Evolutionary conservation across 2,329 filamentous ascomycete genomes (phyloP), one percentile per base, ranked within the genome.

Genomic region (Phaeomoniella chlamydospora): DNA sequence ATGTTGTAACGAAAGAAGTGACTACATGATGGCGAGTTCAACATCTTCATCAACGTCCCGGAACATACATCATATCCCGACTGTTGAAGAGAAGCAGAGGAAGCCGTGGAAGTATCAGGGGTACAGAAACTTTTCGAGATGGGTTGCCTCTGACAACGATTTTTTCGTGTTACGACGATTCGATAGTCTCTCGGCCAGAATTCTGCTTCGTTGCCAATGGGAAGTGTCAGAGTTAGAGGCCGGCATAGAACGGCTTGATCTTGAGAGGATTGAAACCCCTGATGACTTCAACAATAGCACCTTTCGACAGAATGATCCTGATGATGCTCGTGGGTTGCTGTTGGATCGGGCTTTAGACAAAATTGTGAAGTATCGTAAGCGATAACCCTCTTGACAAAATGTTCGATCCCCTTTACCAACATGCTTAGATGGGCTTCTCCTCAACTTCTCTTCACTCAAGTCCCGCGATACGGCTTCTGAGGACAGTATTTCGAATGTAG

Each of bases 101-200:
- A 32, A 32, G 31, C 31, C 31, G 6, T 32, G 31, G 31, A 32
- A 32, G 16, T 42, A 41, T 26, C 34, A 44, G 10, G 52, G 52
- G 1, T 54, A 55, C 35, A 37, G 42, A 26, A 42, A 34, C 1
- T 49, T 52, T 29, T 49, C 43, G 17, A 39, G 35, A 26, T 53
- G 44, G 46, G 47, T 53, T 42, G 49, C 51, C 6, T 50, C 49
- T 1, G 49, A 53, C 22, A 41, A 53, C 19, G 49, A 51, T 33
- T 53, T 50, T 29, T 52, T 54, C 18, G 37, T 55, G 0, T 33
- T 55, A 17, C 44, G 51, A 3, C 41, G 49, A 9, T 53, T 53
- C 17, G 42, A 41, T 10, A 43, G 34, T 15, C 29, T 53, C n/a
- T 52, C 51, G 34, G 45, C 46, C 5, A 38, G 39, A 1, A 43